Evolutionary conservation across 768 basidiomycete genomes (phyloP), one percentile per base, ranked within the genome.

Genomic region (Exsudoporus frostii): DNA sequence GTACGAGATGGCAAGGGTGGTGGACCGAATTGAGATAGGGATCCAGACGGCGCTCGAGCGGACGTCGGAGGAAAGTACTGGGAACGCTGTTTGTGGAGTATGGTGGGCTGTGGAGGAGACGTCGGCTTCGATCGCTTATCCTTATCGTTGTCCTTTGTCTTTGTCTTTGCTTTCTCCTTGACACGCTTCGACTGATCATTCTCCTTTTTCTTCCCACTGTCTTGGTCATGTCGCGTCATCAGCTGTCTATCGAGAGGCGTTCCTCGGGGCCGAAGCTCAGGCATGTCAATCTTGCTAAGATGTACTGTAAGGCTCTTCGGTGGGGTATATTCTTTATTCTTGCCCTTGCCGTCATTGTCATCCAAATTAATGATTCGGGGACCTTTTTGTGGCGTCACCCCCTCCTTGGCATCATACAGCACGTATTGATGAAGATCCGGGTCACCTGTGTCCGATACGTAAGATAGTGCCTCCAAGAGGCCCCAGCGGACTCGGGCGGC

Each of bases 211-310:
- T 52, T 64, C 7, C 30, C 50, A 0, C 11, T 29, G 20, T 50
- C 58, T 1, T 32, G 37, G 30, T 58, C 53, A 14, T 27, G 48
- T 20, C 37, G 50, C 6, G 22, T 5, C 15, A 11, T 30, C 8
- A 37, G 55, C 9, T 19, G 42, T 33, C 33, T 27, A 11, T 50
- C 36, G 4, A 10, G 19, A 3, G 32, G 40, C 17, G 50, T 30
- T 0, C 60, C 27, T 20, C 61, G 55, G 5, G 65, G 61, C 6
- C 53, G 79, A 15, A 93, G 78, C 65, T 93, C 90, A 0, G 90
- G 90, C 82, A 93, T 92, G 14, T 85, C 75, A 44, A 93, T 90
- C 75, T 92, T 92, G 76, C 89, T 90, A 17, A 93, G 69, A 66
- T 92, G 90, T 2, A 92, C 77, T 0, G 77, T 78, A 0, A 93